phyloP scores from a whole-genome alignment of 1,284 basidiomycete species.

The Exobasidium rhododendri region DNA sequence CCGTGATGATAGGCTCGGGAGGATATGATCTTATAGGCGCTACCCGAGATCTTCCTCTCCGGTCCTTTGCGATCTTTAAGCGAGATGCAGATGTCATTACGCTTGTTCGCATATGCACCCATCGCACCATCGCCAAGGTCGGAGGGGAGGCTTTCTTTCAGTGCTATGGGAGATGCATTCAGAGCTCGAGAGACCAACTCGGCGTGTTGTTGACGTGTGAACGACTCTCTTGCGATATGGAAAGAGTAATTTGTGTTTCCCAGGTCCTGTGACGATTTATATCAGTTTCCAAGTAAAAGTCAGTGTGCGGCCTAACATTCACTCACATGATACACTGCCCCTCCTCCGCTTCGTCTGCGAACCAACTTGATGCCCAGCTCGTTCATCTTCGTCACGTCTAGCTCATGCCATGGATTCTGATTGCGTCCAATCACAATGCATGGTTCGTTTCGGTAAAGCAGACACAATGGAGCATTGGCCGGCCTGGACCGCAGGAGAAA shows the following conservation, averaged over 20 bases:
- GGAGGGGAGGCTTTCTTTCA: neutral
- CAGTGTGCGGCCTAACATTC: neutral
- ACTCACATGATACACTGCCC: conserved; percentile 91
- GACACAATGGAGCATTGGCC: conserved; percentile 60
- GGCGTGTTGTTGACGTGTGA: conserved; percentile 77
- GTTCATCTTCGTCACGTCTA: conserved; percentile 66
- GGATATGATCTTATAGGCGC: conserved; percentile 92
- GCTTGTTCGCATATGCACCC: conserved; percentile 67
- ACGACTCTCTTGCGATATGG: conserved; percentile 74
- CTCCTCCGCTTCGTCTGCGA: conserved; percentile 87
- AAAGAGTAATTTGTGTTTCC: conserved; percentile 98
- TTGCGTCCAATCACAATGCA: conserved; percentile 94
- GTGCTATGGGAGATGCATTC: conserved; percentile 47
- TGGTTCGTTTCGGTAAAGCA: conserved; percentile 83
- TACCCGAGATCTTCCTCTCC: conserved; percentile 78
- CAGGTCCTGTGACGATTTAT: conserved; percentile 68
- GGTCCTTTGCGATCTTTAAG: conserved; percentile 64
- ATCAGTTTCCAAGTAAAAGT: neutral
- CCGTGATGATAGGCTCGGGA: conserved; percentile 94
- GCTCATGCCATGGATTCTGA: conserved; percentile 98
- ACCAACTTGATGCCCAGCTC: conserved; percentile 71
- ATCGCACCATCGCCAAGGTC: neutral
- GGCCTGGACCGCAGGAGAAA: conserved; percentile 26
- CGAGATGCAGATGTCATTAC: conserved; percentile 68
- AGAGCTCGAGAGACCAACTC: conserved; percentile 76